Evolutionary conservation across 2,329 filamentous ascomycete genomes (phyloP).

Genomic region (Pseudopyrenochaeta lycopersici): DNA sequence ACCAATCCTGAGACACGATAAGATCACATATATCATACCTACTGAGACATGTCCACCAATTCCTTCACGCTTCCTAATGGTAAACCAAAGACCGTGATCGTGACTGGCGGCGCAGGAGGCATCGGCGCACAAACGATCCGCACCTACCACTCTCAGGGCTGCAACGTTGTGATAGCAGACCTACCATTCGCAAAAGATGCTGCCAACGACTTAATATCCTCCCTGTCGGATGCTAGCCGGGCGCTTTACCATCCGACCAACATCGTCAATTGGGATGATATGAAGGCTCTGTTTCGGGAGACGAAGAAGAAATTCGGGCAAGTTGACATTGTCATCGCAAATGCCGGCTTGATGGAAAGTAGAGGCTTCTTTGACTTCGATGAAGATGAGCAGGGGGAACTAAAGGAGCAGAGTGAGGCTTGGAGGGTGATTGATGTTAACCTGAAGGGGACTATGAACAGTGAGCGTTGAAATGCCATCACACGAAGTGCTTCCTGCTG

Average conservation of each 20-base stretch:
- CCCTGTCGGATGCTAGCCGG: conserved; percentile 32
- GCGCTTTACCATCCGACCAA: conserved; percentile 50
- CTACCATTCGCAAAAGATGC: conserved; percentile 31
- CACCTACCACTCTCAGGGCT: conserved; percentile 47
- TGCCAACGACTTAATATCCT: conserved; percentile 40
- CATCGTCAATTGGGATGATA: conserved; percentile 49
- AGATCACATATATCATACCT: no score
- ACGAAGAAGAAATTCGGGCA: conserved; percentile 45
- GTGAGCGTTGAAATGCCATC: conserved; percentile 28
- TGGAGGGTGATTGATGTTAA: conserved; percentile 51
- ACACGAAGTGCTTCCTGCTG: not conserved
- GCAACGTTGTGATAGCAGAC: conserved; percentile 53
- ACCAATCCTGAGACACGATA: no score
- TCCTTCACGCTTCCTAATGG: conserved; percentile 19
- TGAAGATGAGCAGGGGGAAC: conserved; percentile 38
- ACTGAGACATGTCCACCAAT: not conserved
- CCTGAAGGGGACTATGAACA: conserved; percentile 57
- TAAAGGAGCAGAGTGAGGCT: conserved; percentile 36
- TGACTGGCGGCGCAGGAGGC: conserved; percentile 54
- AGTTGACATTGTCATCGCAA: conserved; percentile 54
- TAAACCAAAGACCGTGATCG: conserved; percentile 49
- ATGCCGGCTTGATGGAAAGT: conserved; percentile 54
- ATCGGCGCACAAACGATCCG: conserved; percentile 54
- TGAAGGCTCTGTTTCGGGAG: conserved; percentile 45
- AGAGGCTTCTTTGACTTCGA: conserved; percentile 43